Conservation (phyloP, 371 early-diverging fungal genomes). For the Haplosporangium sp. region DNA sequence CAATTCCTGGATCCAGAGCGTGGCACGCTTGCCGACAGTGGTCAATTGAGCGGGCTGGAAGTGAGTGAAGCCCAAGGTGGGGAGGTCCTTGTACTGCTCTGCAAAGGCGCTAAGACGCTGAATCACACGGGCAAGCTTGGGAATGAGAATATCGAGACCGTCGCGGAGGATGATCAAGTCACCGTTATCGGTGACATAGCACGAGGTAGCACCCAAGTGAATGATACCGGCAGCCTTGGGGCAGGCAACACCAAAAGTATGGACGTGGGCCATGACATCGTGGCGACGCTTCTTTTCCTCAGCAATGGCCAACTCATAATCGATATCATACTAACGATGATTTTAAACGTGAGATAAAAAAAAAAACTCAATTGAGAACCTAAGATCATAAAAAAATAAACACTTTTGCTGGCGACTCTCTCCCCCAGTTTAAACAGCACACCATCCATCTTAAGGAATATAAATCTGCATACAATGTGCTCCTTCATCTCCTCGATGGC, state of each 20-base stretch:
- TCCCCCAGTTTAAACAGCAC: too few species aligned
- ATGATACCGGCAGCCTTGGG: conserved; percentile 96
- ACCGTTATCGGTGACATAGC: conserved; percentile 97
- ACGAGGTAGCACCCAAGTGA: conserved; percentile 97
- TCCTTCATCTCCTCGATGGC: conserved; percentile 92
- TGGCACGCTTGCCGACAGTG: conserved; percentile 98
- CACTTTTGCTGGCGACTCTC: too few species aligned
- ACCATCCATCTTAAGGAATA: too few species aligned
- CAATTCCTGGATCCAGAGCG: conserved; percentile 95
- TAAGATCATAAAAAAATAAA: background rate
- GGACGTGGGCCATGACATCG: conserved; percentile 99
- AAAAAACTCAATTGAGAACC: background rate
- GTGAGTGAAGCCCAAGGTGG: conserved; percentile 98
- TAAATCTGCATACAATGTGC: conserved; percentile 65
- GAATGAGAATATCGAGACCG: conserved; percentile 90
- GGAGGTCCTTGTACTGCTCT: conserved; percentile 81
- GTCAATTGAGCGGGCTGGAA: conserved; percentile 98
- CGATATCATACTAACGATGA: conserved; percentile 74
- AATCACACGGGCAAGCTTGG: conserved; percentile 88
- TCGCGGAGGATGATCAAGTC: conserved; percentile 96
- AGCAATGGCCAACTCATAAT: conserved; percentile 88
- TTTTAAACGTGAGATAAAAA: background rate
- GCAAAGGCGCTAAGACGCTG: conserved; percentile 86
- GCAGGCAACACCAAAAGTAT: conserved; percentile 92
- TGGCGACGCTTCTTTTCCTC: conserved; percentile 96